Base-by-base conservation (phyloP, 2,329 filamentous ascomycete genomes). In the Fusarium metavorans region DNA sequence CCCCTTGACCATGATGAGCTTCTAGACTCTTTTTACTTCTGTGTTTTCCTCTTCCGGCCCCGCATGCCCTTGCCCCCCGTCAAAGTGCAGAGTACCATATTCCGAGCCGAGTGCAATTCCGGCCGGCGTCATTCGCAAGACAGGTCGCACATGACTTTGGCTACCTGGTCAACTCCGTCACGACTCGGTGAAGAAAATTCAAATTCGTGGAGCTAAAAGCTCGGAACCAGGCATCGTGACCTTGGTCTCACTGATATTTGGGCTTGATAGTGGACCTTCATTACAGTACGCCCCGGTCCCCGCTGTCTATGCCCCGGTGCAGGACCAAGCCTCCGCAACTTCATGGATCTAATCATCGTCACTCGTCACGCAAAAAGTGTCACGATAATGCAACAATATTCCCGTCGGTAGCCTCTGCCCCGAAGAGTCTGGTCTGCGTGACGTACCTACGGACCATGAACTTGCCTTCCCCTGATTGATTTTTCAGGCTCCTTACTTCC, bases 371-470 rank as follows among this genome's bases (percentile, higher is more conserved):
- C 68, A 69, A 66, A 73, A 64, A 66, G 59, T 63, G 67, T 68
- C 72, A 77, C 76, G 76, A 78, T 74, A 78, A 78, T 76, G 65
- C 64, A 71, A 65, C 68, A 66, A 68, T 59, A 63, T 66, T 68
- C 65, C 68, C 67, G 71, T 70, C 63, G 66, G 73, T 68, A 78
- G 64, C 71, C 74, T 73, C 69, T 68, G 62, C 65, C 58, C 75
- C 69, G 37, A 67, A 50, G 73, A 58, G 23, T 67, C 39, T 41
- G 39, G 39, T 13, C 58, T 64, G 30, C 66, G 76, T 76, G 68
- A 77, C 67, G 76, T 78, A 70, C 50, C 50, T 54, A 14, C 71
- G 69, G 60, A 66, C 57, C 43, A 39, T 66, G 63, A 67, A 69
- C 64, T 37, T 67, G 68, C 68, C 67, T 67, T 73, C 67, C 64